phyloP scores from a whole-genome alignment of 2,329 filamentous ascomycete species.

The Diaporthe vaccinii region DNA sequence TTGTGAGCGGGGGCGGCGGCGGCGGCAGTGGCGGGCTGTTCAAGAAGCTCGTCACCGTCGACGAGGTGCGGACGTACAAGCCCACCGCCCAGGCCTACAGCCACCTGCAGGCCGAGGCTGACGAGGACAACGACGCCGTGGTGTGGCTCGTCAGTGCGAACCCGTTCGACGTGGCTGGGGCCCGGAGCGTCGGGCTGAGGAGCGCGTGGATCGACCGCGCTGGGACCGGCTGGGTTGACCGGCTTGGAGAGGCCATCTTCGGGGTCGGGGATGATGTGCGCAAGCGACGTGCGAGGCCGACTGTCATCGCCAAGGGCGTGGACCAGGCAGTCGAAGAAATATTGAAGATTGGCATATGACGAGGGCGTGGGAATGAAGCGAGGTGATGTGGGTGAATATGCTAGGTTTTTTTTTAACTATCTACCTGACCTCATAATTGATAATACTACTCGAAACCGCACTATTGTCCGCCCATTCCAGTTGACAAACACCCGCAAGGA shows the following conservation, averaged over 20 bases:
- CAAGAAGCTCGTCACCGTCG: constrained; percentile 70
- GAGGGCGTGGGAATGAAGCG: too few relatives aligned
- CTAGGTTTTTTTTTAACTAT: neutral
- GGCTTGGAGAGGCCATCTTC: constrained; percentile 60
- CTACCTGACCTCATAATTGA: constrained; percentile 16
- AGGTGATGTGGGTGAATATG: neutral
- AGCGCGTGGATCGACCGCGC: constrained; percentile 77
- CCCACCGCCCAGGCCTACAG: constrained; percentile 73
- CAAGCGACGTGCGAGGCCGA: constrained; percentile 59
- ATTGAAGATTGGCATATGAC: constrained; percentile 36
- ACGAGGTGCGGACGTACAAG: constrained; percentile 74
- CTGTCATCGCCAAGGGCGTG: constrained; percentile 66
- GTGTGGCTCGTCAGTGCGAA: constrained; percentile 81
- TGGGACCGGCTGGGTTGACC: constrained; percentile 75
- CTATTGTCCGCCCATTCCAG: neutral
- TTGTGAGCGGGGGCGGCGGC: neutral
- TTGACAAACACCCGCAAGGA: neutral
- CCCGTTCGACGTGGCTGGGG: constrained; percentile 80
- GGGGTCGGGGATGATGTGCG: constrained; percentile 11
- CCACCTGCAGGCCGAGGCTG: constrained; percentile 68
- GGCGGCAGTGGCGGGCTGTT: constrained; percentile 57
- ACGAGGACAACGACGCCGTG: constrained; percentile 44
- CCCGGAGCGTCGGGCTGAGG: constrained; percentile 70
- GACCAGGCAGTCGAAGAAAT: constrained; percentile 66
- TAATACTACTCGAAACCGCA: constrained; percentile 5